These are phyloP conservation scores for Lentinula edodes DNA, from an alignment of 768 basidiomycete genomes.

Conservation along the genomic window DNA sequence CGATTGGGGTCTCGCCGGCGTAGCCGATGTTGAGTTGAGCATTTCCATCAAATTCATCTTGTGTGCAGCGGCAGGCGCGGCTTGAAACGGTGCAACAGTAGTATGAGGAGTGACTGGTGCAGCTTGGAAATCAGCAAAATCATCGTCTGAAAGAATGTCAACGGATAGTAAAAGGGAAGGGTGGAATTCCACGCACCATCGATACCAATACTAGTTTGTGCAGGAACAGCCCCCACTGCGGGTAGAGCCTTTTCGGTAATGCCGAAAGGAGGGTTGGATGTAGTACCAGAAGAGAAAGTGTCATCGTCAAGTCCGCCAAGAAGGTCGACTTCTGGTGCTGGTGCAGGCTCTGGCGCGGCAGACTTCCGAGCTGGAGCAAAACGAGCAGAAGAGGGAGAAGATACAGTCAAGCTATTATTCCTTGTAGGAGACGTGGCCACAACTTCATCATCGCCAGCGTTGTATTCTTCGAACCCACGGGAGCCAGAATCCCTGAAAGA, in stretches of 20 bases:
- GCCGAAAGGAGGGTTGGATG: slow-evolving; percentile 21
- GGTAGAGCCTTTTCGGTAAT: slow-evolving; percentile 53
- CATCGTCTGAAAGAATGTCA: slow-evolving; percentile 51
- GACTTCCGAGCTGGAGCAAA: slow-evolving; percentile 28
- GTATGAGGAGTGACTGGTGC: slow-evolving; percentile 36
- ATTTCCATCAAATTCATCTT: slow-evolving; percentile 43
- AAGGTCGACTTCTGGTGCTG: slow-evolving; percentile 52
- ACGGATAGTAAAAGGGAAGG: not conserved
- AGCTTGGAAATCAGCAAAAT: slow-evolving; percentile 83
- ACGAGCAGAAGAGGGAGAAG: slow-evolving; percentile 30
- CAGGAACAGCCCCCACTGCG: slow-evolving; percentile 26
- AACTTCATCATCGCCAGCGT: slow-evolving; percentile 88
- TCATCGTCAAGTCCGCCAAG: slow-evolving; percentile 76
- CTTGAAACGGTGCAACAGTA: slow-evolving; percentile 20
- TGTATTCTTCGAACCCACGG: slow-evolving; percentile 85
- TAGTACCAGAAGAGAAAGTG: slow-evolving; percentile 30
- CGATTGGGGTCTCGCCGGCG: slow-evolving; percentile 24
- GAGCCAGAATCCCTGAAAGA: slow-evolving; percentile 57
- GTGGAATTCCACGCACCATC: slow-evolving; percentile 31
- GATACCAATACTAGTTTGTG: slow-evolving; percentile 19
- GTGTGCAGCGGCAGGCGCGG: slow-evolving; percentile 32
- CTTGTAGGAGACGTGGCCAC: slow-evolving; percentile 18
- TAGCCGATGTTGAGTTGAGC: slow-evolving; percentile 30
- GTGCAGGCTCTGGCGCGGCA: slow-evolving; percentile 32
- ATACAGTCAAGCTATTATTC: slow-evolving; percentile 14